phyloP scores from a whole-genome alignment of 805 yeast species.

The Starmerella apis region DNA sequence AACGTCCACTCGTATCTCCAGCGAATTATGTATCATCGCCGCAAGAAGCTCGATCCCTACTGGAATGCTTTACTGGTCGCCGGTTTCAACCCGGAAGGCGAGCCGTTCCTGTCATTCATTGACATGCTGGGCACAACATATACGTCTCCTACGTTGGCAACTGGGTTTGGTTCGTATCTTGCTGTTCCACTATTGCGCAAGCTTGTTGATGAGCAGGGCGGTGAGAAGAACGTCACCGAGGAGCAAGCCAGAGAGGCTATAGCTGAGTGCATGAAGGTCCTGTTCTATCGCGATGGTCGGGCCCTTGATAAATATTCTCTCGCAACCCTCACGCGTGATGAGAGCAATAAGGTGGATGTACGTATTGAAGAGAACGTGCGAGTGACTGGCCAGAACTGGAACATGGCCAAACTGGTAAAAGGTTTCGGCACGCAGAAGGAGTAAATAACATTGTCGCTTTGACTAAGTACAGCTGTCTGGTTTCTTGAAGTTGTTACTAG shows the following conservation, averaged over 20 bases:
- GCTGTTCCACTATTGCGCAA: constrained; percentile 88
- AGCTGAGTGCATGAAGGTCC: constrained; percentile 80
- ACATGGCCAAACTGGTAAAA: constrained; percentile 72
- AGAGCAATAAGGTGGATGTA: constrained; percentile 47
- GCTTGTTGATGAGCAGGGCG: constrained; percentile 67
- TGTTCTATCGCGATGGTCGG: constrained; percentile 93
- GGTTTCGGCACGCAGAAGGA: constrained; percentile 58
- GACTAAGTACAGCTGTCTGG: not conserved
- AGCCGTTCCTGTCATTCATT: constrained; percentile 73
- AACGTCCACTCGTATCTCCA: constrained; percentile 81
- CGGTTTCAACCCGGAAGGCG: constrained; percentile 62
- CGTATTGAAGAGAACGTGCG: constrained; percentile 16
- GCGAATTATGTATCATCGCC: constrained; percentile 71
- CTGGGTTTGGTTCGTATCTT: constrained; percentile 93
- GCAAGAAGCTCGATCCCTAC: constrained; percentile 88
- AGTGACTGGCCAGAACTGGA: constrained; percentile 29
- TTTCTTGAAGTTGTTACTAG: too few species aligned
- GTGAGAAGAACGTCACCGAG: constrained; percentile 56
- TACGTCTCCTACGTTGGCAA: constrained; percentile 78
- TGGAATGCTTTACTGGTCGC: constrained; percentile 93
- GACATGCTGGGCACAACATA: constrained; percentile 88
- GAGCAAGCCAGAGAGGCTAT: constrained; percentile 69
- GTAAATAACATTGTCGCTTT: not conserved
- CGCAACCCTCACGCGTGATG: constrained; percentile 56
- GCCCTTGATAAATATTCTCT: constrained; percentile 76